Base-by-base conservation (phyloP, 2,329 filamentous ascomycete species). In the Magnaporthiopsis rhizophila region DNA sequence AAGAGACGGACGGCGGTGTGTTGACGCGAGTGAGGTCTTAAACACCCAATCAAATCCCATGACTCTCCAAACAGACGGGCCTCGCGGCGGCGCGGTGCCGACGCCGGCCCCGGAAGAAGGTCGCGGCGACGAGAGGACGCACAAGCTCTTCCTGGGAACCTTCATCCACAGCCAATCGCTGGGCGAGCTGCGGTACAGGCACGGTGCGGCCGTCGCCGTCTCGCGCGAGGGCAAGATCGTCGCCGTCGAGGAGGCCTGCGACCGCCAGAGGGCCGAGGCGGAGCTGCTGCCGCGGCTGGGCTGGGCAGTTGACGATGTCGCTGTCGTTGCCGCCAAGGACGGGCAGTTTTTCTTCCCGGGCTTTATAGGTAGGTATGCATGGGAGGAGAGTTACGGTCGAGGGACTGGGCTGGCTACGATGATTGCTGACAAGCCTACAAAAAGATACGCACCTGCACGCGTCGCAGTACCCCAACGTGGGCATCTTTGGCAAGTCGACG, bases 391-490 rank as follows among this genome's bases (percentile, higher is more conserved):
- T n/a, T n/a, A n/a, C n/a, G n/a, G n/a, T n/a, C n/a, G n/a, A n/a
- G n/a, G n/a, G n/a, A n/a, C n/a, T n/a, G n/a, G n/a, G 38, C 5
- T 28, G 34, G 15, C 2, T 18, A 62, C 12, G 9, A 12, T 13
- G 36, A 11, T 11, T 12, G 28, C 26, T 21, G 34, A 28, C 9
- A 13, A 38, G 58, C 8, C 8, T 7, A 58, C 34, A 26, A 58
- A 18, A n/a, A 94, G 94, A 99, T 75, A 97, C 95, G 0, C 95
- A 99, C 74, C 90, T 97, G 65, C 95, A 99, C 74, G 95, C 95
- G 11, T 86, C 93, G 0, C 95, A 99, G 78, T 97, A 97, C 71
- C 92, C 94, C 65, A 99, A 99, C 72, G 86, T 87, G 1, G 95
- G 95, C 65, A 89, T 99, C 68, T 98, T 98, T 73, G 95, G 95